phyloP scores from a whole-genome alignment of 2,329 filamentous ascomycete species.

The Colletotrichum eremochloae region DNA sequence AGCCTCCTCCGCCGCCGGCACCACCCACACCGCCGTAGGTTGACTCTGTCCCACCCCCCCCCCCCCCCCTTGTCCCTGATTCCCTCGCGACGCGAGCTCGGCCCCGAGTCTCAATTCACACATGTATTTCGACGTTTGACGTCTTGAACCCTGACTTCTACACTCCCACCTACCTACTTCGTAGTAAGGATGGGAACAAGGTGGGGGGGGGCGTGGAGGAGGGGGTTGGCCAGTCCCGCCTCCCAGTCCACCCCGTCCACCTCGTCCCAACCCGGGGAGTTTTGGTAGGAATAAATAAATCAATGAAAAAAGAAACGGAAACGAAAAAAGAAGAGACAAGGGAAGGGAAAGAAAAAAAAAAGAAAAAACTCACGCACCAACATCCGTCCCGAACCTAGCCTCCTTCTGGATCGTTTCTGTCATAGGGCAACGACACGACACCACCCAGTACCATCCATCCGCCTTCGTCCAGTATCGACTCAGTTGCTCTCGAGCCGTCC shows the following conservation, averaged over 20 bases:
- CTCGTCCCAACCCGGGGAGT: neutral
- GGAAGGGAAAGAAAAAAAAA: no score
- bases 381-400: neutral
- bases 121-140: constrained; percentile 25
- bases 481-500: neutral
- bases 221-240: neutral
- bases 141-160: constrained; percentile 29
- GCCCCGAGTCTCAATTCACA: constrained; percentile 19
- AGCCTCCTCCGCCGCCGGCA: neutral
- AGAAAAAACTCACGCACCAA: neutral
- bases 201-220: neutral
- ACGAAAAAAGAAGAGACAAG: neutral
- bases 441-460: neutral
- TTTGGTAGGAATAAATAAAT: neutral
- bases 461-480: neutral
- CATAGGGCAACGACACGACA: neutral
- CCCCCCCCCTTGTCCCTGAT: neutral
- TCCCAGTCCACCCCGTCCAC: neutral
- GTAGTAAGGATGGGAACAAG: neutral
- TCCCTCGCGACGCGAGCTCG: constrained; percentile 33
- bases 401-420: neutral
- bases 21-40: neutral
- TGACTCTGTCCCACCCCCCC: neutral
- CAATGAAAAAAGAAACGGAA: neutral
- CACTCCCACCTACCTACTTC: neutral